Conservation (phyloP, 179 eudicot genomes). For the Carnegiea gigantea region DNA sequence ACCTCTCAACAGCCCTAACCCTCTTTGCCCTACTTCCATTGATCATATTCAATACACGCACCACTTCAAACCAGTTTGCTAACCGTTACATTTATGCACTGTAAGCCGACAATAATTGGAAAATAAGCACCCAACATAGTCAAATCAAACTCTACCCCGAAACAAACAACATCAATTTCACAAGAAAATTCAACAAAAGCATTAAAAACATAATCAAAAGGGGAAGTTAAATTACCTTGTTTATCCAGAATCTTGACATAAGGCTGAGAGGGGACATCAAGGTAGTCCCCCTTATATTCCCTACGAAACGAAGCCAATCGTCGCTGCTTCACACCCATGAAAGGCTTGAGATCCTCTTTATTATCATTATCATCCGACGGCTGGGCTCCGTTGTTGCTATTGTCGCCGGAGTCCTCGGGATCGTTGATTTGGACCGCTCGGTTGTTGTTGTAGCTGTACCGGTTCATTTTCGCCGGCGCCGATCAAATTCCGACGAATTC, state of each 20-base stretch:
- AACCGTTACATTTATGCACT: too few species aligned
- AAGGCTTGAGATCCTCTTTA: slow-evolving; percentile 53
- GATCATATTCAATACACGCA: too few species aligned
- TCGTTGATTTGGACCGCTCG: slow-evolving; percentile 25
- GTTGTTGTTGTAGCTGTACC: slow-evolving; percentile 9
- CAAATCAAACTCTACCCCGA: not conserved
- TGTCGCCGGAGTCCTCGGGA: slow-evolving; percentile 19
- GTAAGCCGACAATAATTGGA: not conserved
- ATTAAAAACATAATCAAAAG: not conserved
- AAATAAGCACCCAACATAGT: not conserved
- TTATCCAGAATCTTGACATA: slow-evolving; percentile 64
- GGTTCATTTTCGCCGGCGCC: not conserved
- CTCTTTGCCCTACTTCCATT: too few species aligned
- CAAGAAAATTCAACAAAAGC: not conserved
- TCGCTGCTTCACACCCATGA: slow-evolving; percentile 68
- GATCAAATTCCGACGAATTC: not conserved
- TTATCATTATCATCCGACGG: slow-evolving; percentile 29
- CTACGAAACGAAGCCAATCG: slow-evolving; percentile 56
- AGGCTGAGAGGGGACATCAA: slow-evolving; percentile 65
- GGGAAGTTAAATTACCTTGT: slow-evolving; percentile 51
- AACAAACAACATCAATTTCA: slow-evolving; percentile 7
- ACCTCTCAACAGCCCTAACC: too few species aligned
- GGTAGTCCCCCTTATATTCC: slow-evolving; percentile 63
- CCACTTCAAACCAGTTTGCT: too few species aligned
- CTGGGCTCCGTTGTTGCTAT: slow-evolving; percentile 14